A percentile compares a stretch with the other conserved stretches of the same genome.
These are phyloP conservation scores for Tremella fuciformis DNA, from an alignment of 768 basidiomycete genomes.

Conservation along the genomic window DNA sequence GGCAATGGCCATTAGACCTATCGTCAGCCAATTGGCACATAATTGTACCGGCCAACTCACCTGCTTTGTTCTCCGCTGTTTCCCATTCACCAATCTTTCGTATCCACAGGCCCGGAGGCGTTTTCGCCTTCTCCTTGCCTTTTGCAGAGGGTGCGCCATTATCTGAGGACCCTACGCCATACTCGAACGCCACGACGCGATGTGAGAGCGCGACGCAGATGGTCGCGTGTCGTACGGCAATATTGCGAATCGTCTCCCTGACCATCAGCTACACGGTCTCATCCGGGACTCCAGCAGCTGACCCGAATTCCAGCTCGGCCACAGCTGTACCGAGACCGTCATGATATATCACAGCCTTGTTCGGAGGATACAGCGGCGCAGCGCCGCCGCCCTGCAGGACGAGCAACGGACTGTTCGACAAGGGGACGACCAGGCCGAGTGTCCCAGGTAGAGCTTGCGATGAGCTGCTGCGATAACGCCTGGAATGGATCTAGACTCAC, in stretches of 20 bases:
- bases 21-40: background rate
- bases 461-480: slow-evolving; percentile 3
- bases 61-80: slow-evolving; percentile 47
- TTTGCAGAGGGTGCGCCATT: slow-evolving; percentile 6
- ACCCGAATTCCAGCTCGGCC: slow-evolving; percentile 47
- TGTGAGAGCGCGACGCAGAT: slow-evolving; percentile 40
- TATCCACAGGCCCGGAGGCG: slow-evolving; percentile 31
- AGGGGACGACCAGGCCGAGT: slow-evolving; percentile 31
- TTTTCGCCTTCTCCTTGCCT: slow-evolving; percentile 27
- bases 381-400: slow-evolving; percentile 50
- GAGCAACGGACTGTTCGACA: slow-evolving; percentile 46
- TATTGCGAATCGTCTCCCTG: slow-evolving; percentile 39
- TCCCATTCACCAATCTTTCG: slow-evolving; percentile 49
- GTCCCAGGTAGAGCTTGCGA: slow-evolving; percentile 43
- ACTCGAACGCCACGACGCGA: slow-evolving; percentile 43
- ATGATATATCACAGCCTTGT: slow-evolving; percentile 51
- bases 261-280: background rate
- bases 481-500: slow-evolving; percentile 23
- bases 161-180: slow-evolving; percentile 19
- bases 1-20: slow-evolving; percentile 49
- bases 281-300: too few species aligned
- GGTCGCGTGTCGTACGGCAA: slow-evolving; percentile 26
- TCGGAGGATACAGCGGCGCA: slow-evolving; percentile 51
- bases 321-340: slow-evolving; percentile 39
- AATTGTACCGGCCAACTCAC: slow-evolving; percentile 19